Evolutionary conservation across 805 yeast species (phyloP), one percentile per base, ranked within the genome.

Genomic region (Ascoidea asiatica): DNA sequence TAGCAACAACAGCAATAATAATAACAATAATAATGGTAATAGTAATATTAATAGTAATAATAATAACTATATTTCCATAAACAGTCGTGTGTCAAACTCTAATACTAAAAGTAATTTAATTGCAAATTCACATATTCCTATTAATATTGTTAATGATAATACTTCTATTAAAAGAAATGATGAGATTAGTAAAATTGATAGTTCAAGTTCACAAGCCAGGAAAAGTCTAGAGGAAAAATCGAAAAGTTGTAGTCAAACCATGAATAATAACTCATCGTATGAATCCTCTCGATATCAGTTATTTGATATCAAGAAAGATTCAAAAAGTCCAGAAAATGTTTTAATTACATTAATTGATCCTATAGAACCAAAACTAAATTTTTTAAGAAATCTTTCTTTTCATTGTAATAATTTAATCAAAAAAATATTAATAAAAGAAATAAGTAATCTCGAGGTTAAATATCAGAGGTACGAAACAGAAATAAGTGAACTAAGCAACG

Each of bases 401-500:
- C 49, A 46, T 42, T 39, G 46, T 22, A 44, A 44, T 37, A 44
- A 37, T 21, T 43, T 48, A 8, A 29, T 43, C 17, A 48, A 48
- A 44, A 48, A 48, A 40, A 19, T 48, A 18, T 37, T 48, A 11
- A 15, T 48, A 8, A 46, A 44, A 33, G 51, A 48, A 21, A 47
- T 48, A 19, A 47, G 44, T 37, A 41, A 45, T 20, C 38, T 48
- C 11, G 35, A 29, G 15, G 37, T 21, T 44, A 44, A 42, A 37
- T 38, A 35, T 42, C 42, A 29, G 22, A 39, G 43, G 21, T 43
- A 21, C 46, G 43, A 23, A 41, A 47, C 29, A 35, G 41, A 35
- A 38, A 39, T 11, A 33, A 45, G 3, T 54, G 53, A 42, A 50
- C 50, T 23, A 55, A 56, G 45, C 44, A 50, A 22, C 52, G 58